Percentiles rank a stretch among this genome's conserved stretches.
Conservation (phyloP, 345 rosid species). For the Citrus cavaleriei region DNA sequence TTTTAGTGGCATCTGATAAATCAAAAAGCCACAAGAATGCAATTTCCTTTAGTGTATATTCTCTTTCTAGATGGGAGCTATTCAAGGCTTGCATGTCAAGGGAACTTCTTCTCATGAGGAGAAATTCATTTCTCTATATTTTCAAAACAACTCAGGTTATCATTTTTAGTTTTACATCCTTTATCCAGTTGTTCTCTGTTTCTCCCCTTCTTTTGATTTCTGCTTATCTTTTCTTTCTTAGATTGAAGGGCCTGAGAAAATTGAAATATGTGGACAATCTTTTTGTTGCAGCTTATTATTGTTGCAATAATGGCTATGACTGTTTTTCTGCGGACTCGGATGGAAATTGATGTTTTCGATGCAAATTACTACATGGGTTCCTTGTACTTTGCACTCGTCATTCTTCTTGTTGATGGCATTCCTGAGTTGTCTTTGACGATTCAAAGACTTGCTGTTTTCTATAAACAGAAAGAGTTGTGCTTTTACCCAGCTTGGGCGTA, state of each 20-base stretch:
- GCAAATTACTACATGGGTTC: slow-evolving; percentile 52
- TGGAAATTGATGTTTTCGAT: slow-evolving; percentile 42
- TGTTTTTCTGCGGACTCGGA: slow-evolving; percentile 41
- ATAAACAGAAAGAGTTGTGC: slow-evolving; percentile 45
- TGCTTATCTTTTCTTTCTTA: neutral
- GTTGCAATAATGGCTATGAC: slow-evolving; percentile 36
- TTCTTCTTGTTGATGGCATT: slow-evolving; percentile 40
- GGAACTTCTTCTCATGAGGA: slow-evolving; percentile 9
- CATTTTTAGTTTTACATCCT: neutral
- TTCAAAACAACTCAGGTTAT: neutral
- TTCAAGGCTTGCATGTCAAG: slow-evolving; percentile 5
- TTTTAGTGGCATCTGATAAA: neutral
- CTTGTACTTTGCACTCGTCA: slow-evolving; percentile 35
- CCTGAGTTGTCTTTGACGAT: slow-evolving; percentile 47
- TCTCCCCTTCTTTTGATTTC: too few relatives aligned
- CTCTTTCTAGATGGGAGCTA: neutral
- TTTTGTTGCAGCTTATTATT: neutral
- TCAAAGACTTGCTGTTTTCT: slow-evolving; percentile 44
- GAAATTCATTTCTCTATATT: slow-evolving; percentile 4
- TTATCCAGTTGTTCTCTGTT: too few relatives aligned
- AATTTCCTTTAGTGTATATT: neutral
- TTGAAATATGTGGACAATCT: neutral
- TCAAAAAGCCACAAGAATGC: slow-evolving; percentile 4
- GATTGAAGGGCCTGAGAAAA: neutral
- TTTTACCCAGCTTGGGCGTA: slow-evolving; percentile 68